Evolutionary conservation across 106 monocot genomes (phyloP).

Genomic region (Dendrobium officinale): DNA sequence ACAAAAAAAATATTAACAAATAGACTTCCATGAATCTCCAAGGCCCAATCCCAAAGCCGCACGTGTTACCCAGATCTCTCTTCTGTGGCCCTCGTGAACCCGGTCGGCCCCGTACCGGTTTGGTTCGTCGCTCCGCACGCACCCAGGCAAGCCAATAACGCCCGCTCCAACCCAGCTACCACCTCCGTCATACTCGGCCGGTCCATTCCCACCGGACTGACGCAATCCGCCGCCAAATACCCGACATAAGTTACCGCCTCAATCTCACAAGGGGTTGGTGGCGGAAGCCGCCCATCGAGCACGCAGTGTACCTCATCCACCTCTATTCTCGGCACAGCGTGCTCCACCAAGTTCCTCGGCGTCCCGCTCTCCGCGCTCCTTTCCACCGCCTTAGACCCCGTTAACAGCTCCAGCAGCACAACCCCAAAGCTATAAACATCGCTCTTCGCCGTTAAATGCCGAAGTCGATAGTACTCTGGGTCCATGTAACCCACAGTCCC

Average conservation of each 20-base stretch:
- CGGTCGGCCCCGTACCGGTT: not conserved
- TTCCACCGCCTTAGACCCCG: slow-evolving; percentile 43
- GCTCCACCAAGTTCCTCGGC: slow-evolving; percentile 40
- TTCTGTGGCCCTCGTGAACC: not conserved
- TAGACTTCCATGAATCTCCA: not conserved
- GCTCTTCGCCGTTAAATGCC: slow-evolving; percentile 66
- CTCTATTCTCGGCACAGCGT: slow-evolving; percentile 34
- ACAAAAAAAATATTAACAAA: not conserved
- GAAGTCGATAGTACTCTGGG: slow-evolving; percentile 88
- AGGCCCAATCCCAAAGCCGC: not conserved
- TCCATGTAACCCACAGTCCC: slow-evolving; percentile 91
- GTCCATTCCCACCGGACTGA: slow-evolving; percentile 16
- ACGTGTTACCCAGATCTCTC: not conserved
- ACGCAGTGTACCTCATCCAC: slow-evolving; percentile 19
- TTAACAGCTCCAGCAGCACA: slow-evolving; percentile 63
- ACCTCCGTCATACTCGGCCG: slow-evolving; percentile 45
- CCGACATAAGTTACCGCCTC: slow-evolving; percentile 35
- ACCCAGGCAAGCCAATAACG: not conserved
- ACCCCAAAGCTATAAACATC: slow-evolving; percentile 93
- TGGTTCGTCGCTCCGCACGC: not conserved
- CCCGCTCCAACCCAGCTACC: slow-evolving; percentile 27
- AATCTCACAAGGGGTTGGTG: slow-evolving; percentile 36
- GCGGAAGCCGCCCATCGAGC: slow-evolving; percentile 32
- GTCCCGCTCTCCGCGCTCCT: slow-evolving; percentile 13
- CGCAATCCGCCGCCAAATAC: slow-evolving; percentile 36